Conservation (phyloP, 345 rosid genomes). For the Hibiscus mutabilis region DNA sequence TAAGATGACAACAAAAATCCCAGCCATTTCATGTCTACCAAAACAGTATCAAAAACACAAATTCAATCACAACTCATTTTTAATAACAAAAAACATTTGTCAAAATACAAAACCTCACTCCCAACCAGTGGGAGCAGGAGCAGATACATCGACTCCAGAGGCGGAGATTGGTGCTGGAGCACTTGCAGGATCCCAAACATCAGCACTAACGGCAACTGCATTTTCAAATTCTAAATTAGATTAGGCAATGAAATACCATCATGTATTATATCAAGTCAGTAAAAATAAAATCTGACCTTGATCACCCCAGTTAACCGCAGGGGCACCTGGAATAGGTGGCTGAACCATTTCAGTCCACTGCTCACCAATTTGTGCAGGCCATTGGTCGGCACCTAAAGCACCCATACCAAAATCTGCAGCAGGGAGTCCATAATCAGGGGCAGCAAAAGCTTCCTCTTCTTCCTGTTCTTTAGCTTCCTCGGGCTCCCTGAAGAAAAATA, state of each 20-base stretch:
- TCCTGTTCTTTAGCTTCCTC: slow-evolving; percentile 57
- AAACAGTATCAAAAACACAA: slow-evolving; percentile 12
- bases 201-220: slow-evolving; percentile 18
- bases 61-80: slow-evolving; percentile 11
- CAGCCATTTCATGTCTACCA: neutral
- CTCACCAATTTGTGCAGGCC: slow-evolving; percentile 44
- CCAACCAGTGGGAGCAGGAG: slow-evolving; percentile 31
- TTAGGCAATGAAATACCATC: neutral
- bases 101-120: slow-evolving; percentile 22
- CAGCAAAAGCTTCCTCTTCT: slow-evolving; percentile 44
- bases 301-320: slow-evolving; percentile 37
- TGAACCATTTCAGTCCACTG: slow-evolving; percentile 52
- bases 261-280: neutral
- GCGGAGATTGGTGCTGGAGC: slow-evolving; percentile 19
- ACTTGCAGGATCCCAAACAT: slow-evolving; percentile 44
- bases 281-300: slow-evolving; percentile 4
- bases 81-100: slow-evolving; percentile 11
- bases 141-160: neutral
- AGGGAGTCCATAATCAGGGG: slow-evolving; percentile 36
- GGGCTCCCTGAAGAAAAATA: slow-evolving; percentile 75
- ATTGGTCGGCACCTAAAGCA: slow-evolving; percentile 32
- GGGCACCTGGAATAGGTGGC: slow-evolving; percentile 51
- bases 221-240: neutral
- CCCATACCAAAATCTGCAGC: slow-evolving; percentile 28
- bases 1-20: no score